Evolutionary conservation across 805 yeast genomes (phyloP).

Genomic region (Starmera pachycereana): DNA sequence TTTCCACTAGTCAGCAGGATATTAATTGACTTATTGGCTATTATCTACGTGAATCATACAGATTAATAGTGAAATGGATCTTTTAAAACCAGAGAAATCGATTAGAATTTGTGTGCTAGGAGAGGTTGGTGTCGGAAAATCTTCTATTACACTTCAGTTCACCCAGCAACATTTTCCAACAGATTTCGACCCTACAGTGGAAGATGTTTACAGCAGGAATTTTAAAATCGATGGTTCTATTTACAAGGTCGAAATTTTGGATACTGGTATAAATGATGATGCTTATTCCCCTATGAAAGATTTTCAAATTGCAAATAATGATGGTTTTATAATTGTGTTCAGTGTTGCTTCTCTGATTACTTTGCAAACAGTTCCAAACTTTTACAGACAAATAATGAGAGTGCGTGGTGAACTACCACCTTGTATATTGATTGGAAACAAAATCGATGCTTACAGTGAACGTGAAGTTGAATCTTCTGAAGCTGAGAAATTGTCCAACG

Average conservation of each 20-base stretch:
- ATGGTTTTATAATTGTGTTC: constrained; percentile 13
- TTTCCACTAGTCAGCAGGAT: too few species aligned
- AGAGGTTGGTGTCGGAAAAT: constrained; percentile 62
- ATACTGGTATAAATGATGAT: constrained; percentile 68
- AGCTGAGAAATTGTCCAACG: constrained; percentile 8
- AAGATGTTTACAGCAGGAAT: constrained; percentile 51
- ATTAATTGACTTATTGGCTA: too few species aligned
- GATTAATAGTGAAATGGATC: too few species aligned
- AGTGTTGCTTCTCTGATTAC: constrained; percentile 8
- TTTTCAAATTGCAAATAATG: constrained; percentile 16
- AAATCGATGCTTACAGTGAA: constrained; percentile 3
- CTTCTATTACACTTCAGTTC: constrained; percentile 52
- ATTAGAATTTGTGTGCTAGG: constrained; percentile 38
- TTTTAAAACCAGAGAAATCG: neutral
- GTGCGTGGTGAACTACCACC: constrained; percentile 11
- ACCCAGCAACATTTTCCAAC: constrained; percentile 54
- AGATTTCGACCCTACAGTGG: constrained; percentile 60
- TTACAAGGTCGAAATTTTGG: constrained; percentile 49
- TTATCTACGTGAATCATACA: too few species aligned
- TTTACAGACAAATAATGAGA: constrained; percentile 12
- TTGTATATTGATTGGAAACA: constrained; percentile 10
- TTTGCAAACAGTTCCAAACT: constrained; percentile 5
- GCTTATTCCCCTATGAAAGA: constrained; percentile 66
- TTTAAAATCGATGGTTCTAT: constrained; percentile 43
- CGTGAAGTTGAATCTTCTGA: constrained; percentile 9